phyloP scores from a whole-genome alignment of 768 basidiomycete genomes.

The Panellus pusillus region DNA sequence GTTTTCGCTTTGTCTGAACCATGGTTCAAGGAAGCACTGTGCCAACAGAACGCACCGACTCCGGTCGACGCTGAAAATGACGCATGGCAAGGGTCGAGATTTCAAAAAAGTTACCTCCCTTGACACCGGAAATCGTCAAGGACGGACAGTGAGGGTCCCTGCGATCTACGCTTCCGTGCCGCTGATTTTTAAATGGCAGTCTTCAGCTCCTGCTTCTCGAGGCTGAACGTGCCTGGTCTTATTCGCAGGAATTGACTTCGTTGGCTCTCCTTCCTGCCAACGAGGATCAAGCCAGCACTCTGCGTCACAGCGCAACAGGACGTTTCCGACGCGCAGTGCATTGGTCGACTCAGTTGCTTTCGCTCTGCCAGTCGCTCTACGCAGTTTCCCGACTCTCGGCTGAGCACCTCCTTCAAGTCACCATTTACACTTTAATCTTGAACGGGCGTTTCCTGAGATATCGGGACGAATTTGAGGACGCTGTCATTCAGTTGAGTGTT shows the following conservation, averaged over 20 bases:
- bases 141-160: slow-evolving; percentile 76
- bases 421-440: slow-evolving; percentile 76
- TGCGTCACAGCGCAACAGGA: slow-evolving; percentile 74
- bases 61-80: slow-evolving; percentile 79
- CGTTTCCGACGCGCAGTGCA: slow-evolving; percentile 78
- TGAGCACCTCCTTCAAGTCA: slow-evolving; percentile 63
- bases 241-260: slow-evolving; percentile 75
- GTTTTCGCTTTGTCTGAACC: not conserved
- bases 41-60: slow-evolving; percentile 87
- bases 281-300: slow-evolving; percentile 49
- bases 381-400: slow-evolving; percentile 51
- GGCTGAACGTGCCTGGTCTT: slow-evolving; percentile 89
- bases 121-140: slow-evolving; percentile 69
- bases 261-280: slow-evolving; percentile 53
- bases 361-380: slow-evolving; percentile 68
- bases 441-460: slow-evolving; percentile 83
- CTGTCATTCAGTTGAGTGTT: slow-evolving; percentile 73
- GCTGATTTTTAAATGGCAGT: slow-evolving; percentile 35
- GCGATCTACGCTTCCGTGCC: slow-evolving; percentile 1
- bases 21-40: slow-evolving; percentile 76
- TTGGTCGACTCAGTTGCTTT: slow-evolving; percentile 77
- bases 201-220: slow-evolving; percentile 86
- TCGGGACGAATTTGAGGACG: slow-evolving; percentile 73
- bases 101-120: slow-evolving; percentile 80
- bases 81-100: slow-evolving; percentile 85